These are phyloP conservation scores for Termitomyces sp. DNA, from an alignment of 768 basidiomycete species.

Conservation along the genomic window DNA sequence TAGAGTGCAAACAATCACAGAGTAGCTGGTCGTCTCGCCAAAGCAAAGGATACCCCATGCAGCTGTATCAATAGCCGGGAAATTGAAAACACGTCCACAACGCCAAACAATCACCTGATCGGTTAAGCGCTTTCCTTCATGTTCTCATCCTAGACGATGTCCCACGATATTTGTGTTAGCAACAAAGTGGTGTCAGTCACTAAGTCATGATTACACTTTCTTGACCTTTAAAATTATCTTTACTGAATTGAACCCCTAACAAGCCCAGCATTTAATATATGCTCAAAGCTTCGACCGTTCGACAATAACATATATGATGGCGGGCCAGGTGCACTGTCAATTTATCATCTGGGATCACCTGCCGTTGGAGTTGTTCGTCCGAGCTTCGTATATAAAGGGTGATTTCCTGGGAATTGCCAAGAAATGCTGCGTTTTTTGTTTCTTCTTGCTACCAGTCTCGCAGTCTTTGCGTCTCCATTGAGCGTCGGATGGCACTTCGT, in stretches of 20 bases:
- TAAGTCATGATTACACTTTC: not conserved
- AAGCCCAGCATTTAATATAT: not conserved
- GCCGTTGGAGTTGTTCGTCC: too few relatives aligned
- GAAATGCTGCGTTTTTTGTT: not conserved
- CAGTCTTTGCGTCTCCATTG: constrained; percentile 4
- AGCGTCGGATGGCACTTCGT: constrained; percentile 18
- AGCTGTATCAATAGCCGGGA: too few relatives aligned
- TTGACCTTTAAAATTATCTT: not conserved
- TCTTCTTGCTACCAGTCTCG: not conserved
- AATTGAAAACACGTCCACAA: not conserved
- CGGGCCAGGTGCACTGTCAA: not conserved
- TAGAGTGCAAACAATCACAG: too few relatives aligned
- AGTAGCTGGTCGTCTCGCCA: not conserved
- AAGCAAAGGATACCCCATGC: too few relatives aligned
- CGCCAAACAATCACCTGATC: not conserved
- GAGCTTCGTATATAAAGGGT: not conserved
- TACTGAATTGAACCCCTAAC: not conserved
- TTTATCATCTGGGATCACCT: not conserved
- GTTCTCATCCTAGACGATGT: not conserved
- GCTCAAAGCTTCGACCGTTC: not conserved
- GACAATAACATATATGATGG: not conserved
- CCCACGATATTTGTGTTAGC: not conserved
- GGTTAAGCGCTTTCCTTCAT: not conserved
- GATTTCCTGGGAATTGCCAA: not conserved
- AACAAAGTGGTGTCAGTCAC: not conserved